These are phyloP conservation scores for Parafenestella ontariensis DNA, from an alignment of 2,329 filamentous ascomycete species.

Conservation along the genomic window DNA sequence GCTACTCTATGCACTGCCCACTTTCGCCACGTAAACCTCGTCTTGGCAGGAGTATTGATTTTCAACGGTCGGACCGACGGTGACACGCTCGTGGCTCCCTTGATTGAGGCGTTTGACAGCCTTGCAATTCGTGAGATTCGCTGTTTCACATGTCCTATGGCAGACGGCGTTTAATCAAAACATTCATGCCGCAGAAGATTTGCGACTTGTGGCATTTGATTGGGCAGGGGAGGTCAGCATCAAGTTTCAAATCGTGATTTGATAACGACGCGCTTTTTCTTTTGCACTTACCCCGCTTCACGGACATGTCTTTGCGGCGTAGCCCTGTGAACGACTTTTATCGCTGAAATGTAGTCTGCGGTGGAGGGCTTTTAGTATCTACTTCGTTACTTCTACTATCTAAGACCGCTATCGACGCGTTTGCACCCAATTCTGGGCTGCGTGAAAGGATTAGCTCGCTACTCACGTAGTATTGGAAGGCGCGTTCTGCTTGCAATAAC, in stretches of 20 bases:
- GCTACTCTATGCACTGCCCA: background rate
- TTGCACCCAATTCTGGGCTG: too few species aligned
- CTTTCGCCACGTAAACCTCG: background rate
- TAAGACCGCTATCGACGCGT: too few species aligned
- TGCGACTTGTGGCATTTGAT: background rate
- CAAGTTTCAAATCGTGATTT: background rate
- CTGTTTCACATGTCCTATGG: slow-evolving; percentile 3
- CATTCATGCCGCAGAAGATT: slow-evolving; percentile 1
- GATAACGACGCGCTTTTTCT: background rate
- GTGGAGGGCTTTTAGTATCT: too few species aligned
- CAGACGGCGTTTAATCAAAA: slow-evolving; percentile 7
- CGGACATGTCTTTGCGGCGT: too few species aligned
- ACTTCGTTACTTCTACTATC: too few species aligned
- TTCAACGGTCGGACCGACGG: background rate
- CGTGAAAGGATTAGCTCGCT: too few species aligned
- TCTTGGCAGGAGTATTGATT: background rate
- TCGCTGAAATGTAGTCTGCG: too few species aligned
- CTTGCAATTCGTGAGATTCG: background rate
- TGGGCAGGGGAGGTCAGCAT: background rate
- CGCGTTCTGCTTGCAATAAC: too few species aligned
- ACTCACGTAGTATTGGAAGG: too few species aligned
- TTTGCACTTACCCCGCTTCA: too few species aligned
- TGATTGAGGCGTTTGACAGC: background rate
- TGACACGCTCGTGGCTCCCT: background rate
- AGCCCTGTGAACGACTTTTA: too few species aligned